Evolutionary conservation across 2,329 filamentous ascomycete species (phyloP).

Genomic region (Fusarium coffeatum): DNA sequence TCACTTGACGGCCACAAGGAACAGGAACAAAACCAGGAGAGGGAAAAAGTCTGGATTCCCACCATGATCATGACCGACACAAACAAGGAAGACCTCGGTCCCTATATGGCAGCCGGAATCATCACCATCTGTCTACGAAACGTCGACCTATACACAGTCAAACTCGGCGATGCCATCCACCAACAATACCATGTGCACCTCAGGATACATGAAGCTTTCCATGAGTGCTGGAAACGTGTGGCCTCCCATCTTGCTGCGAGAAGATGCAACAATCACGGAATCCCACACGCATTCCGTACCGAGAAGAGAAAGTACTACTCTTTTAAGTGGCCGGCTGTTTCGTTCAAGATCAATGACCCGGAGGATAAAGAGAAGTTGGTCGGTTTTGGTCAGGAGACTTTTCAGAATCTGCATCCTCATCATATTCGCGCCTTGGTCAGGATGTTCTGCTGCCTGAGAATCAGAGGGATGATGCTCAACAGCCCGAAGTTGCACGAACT

Average conservation of each 20-base stretch:
- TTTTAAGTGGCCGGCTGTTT: not conserved
- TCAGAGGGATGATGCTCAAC: not conserved
- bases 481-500: conserved; percentile 5
- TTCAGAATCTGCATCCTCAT: conserved; percentile 1
- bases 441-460: not conserved
- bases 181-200: not conserved
- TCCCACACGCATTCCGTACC: not conserved
- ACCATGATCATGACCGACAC: not conserved
- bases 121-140: not conserved
- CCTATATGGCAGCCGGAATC: not conserved
- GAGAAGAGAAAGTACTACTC: not conserved
- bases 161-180: not conserved
- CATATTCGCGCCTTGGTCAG: conserved; percentile 8
- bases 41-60: not conserved
- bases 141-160: not conserved
- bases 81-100: not conserved
- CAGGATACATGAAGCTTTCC: not conserved
- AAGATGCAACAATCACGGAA: not conserved
- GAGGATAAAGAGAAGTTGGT: not conserved
- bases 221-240: not conserved
- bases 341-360: not conserved
- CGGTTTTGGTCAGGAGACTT: conserved; percentile 16
- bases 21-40: not conserved
- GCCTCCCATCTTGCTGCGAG: not conserved
- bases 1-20: not conserved